Evolutionary conservation across 1,139 yeast genomes (phyloP), one percentile per base, ranked within the genome.

Genomic region (Diutina sp.): DNA sequence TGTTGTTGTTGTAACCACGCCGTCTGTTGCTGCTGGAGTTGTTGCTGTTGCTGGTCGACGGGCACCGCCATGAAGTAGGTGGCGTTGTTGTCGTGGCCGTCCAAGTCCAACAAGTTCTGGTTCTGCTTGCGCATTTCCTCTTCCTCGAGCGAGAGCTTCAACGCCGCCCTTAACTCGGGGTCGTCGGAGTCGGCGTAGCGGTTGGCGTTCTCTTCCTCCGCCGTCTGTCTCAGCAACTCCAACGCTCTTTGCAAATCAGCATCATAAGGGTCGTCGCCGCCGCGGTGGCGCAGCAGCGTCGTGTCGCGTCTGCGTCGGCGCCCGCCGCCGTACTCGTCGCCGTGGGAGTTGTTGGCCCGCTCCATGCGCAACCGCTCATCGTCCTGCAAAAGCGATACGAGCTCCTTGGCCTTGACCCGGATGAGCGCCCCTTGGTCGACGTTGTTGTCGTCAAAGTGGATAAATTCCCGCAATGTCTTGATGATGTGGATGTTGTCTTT

Each of bases 381-480:
- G 67, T 93, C 96, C 64, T 80, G 77, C 65, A 93, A 73, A 59
- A 93, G 72, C 21, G 86, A 72, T 0, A 96, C 91, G 70, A 93
- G 76, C 64, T 90, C 97, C 68, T 87, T 89, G 12, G 99, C 98
- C 71, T 91, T 90, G 54, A 89, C 90, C 60, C 99, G 79, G 61
- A 93, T 82, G 57, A 90, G 82, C 9, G 90, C 88, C 21, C 99
- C 99, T 64, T 90, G 96, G 69, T 95, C 99, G 54, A 77, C 74
- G 56, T 90, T 91, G 14, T 73, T 66, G 58, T 89, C 96, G 67
- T 93, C 98, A 56, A 82, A 78, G 66, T 86, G 89, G 61, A 86
- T 87, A 68, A 95, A 93, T 68, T 95, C 99, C 58, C 97, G 80
- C 64, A 93, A 77, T 0, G 98, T 91, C 72, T 91, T 91, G 67